A percentile compares a stretch with the other conserved stretches of the same genome.
These are phyloP conservation scores for Zygosaccharomyces pseudorouxii DNA, from an alignment of 805 yeast genomes.

Conservation along the genomic window DNA sequence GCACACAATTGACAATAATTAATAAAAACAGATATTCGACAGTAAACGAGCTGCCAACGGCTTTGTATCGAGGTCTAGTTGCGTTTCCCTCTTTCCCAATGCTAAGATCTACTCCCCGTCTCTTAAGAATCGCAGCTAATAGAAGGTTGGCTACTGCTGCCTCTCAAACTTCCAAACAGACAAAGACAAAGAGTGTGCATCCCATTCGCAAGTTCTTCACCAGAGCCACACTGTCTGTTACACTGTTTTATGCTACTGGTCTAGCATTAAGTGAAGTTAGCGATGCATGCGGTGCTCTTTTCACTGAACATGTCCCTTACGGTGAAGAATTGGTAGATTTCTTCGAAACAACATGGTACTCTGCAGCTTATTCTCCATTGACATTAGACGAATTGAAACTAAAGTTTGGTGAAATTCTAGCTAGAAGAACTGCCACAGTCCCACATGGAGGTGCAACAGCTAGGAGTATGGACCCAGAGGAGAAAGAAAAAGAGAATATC, in stretches of 20 bases:
- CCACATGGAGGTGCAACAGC: conserved; percentile 16
- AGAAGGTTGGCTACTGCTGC: conserved; percentile 16
- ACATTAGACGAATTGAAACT: conserved; percentile 23
- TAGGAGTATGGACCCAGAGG: conserved; percentile 5
- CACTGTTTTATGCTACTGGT: conserved; percentile 52
- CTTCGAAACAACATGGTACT: conserved; percentile 39
- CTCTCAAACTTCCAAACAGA: conserved; percentile 15
- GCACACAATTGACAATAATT: not conserved
- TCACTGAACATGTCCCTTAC: conserved; percentile 60
- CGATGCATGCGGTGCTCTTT: conserved; percentile 54
- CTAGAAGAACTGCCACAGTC: conserved; percentile 21
- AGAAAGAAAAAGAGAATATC: not conserved
- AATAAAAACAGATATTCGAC: not conserved
- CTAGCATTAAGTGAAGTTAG: conserved; percentile 51
- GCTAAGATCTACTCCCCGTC: conserved; percentile 9
- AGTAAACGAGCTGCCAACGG: not conserved
- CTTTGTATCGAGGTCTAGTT: not conserved
- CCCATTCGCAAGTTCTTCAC: conserved; percentile 33
- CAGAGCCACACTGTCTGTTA: conserved; percentile 32
- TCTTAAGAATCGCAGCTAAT: conserved; percentile 8
- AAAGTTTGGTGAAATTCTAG: conserved; percentile 23
- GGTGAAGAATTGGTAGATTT: conserved; percentile 51
- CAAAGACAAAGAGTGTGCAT: conserved; percentile 13
- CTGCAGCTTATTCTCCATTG: conserved; percentile 16
- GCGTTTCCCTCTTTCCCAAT: not conserved